These are phyloP conservation scores for Solanum piurae DNA, from an alignment of 257 asterid species.

Conservation along the genomic window DNA sequence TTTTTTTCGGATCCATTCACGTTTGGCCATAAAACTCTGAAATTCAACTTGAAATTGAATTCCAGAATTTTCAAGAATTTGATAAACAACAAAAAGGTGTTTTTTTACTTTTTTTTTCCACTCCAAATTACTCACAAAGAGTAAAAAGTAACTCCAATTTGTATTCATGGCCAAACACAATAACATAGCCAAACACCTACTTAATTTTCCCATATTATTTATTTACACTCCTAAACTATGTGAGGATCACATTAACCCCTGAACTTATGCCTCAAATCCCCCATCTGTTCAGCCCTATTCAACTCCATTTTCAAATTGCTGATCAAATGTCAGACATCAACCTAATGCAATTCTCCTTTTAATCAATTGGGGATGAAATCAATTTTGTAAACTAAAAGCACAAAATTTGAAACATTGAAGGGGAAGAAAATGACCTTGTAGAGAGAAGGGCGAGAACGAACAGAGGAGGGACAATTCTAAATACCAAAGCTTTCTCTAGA, in stretches of 20 bases:
- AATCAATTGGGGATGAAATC: background rate
- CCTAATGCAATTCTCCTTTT: background rate
- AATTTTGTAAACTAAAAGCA: background rate
- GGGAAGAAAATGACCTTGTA: constrained; percentile 32
- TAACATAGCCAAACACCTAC: background rate
- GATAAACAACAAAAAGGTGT: background rate
- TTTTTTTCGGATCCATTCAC: background rate
- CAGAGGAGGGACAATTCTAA: constrained; percentile 72
- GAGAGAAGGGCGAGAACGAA: constrained; percentile 74
- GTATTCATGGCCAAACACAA: background rate
- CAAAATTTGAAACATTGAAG: background rate
- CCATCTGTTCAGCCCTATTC: background rate
- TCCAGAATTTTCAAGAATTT: background rate
- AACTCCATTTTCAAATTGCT: background rate
- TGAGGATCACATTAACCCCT: background rate
- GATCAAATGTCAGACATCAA: background rate
- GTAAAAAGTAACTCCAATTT: background rate
- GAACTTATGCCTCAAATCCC: no score
- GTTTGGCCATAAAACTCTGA: background rate
- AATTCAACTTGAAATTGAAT: background rate
- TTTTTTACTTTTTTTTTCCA: background rate
- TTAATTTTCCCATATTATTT: background rate
- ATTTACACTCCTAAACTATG: background rate
- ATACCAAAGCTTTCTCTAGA: constrained; percentile 69
- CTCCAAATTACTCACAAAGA: background rate